These are phyloP conservation scores for Colletotrichum echinochloae DNA, from an alignment of 2,329 filamentous ascomycete genomes.

Conservation along the genomic window DNA sequence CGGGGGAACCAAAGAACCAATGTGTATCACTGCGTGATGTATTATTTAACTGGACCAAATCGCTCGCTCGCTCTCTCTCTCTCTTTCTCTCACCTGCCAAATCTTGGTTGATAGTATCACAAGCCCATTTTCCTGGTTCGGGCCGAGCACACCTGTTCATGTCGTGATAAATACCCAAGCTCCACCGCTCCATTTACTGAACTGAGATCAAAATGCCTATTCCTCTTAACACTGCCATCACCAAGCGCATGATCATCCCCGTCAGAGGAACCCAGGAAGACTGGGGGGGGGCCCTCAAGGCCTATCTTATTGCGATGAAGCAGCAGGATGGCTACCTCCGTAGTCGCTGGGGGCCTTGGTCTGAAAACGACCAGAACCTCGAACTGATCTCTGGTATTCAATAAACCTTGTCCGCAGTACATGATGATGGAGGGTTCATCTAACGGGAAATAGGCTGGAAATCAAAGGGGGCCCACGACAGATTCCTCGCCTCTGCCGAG, in stretches of 20 bases:
- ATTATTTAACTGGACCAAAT: neutral
- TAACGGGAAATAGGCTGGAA: slow-evolving; percentile 30
- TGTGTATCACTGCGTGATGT: neutral
- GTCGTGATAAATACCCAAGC: neutral
- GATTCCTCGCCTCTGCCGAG: slow-evolving; percentile 27
- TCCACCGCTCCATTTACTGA: neutral
- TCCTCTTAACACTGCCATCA: slow-evolving; percentile 15
- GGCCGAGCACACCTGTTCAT: neutral
- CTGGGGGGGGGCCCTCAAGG: slow-evolving; percentile 34
- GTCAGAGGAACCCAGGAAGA: slow-evolving; percentile 31
- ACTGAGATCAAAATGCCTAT: slow-evolving; percentile 15
- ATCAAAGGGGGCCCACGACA: slow-evolving; percentile 25
- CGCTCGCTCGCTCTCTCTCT: neutral
- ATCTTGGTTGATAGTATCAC: neutral
- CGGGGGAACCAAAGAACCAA: neutral
- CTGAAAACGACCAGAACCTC: slow-evolving; percentile 28
- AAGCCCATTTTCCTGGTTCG: neutral
- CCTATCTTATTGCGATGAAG: slow-evolving; percentile 32
- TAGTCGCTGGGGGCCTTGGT: slow-evolving; percentile 36
- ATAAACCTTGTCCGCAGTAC: neutral
- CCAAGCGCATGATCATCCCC: slow-evolving; percentile 34
- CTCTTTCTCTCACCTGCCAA: neutral
- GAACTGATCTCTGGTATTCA: slow-evolving; percentile 33
- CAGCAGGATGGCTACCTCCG: slow-evolving; percentile 33
- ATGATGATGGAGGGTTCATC: neutral